Evolutionary conservation across 768 basidiomycete species (phyloP).

Genomic region (Mycena galericulata): DNA sequence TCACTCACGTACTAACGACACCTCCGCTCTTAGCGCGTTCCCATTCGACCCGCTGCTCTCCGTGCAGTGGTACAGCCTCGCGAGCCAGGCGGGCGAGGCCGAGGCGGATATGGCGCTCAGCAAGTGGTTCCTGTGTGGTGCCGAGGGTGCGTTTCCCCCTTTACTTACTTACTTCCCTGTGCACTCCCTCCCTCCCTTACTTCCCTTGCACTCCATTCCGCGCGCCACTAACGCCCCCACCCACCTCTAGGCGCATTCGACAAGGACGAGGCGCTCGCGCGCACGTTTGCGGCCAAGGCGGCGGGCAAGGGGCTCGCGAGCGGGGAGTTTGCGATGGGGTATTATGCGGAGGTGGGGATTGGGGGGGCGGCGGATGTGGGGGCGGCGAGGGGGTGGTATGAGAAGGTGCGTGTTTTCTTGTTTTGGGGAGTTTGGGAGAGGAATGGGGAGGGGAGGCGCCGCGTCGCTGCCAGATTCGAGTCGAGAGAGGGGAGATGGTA

Average conservation of each 20-base stretch:
- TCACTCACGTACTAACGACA: background rate
- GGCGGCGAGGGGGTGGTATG: constrained; percentile 84
- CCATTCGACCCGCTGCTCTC: constrained; percentile 89
- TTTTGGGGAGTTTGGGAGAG: too few relatives aligned
- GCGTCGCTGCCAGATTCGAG: too few relatives aligned
- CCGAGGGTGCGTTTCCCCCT: constrained; percentile 45
- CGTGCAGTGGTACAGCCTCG: constrained; percentile 90
- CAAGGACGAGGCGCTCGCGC: constrained; percentile 88
- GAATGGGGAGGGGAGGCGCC: too few relatives aligned
- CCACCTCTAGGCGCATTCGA: constrained; percentile 72
- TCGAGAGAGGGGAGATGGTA: too few relatives aligned
- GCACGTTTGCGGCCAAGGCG: constrained; percentile 91
- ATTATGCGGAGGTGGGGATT: constrained; percentile 94
- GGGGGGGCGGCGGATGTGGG: constrained; percentile 75
- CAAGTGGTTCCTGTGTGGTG: constrained; percentile 97
- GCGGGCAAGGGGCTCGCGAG: constrained; percentile 78
- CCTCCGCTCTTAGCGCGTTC: constrained; percentile 50
- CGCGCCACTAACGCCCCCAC: background rate
- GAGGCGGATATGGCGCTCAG: constrained; percentile 97
- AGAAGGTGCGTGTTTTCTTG: constrained; percentile 45
- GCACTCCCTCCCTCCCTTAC: too few relatives aligned
- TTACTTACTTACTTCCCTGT: too few relatives aligned
- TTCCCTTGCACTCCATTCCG: constrained; percentile 32
- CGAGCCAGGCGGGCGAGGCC: constrained; percentile 85
- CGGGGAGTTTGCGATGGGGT: constrained; percentile 96